Base-by-base conservation (phyloP, 192 early-diverging fungal genomes). In the Backusella circina region DNA sequence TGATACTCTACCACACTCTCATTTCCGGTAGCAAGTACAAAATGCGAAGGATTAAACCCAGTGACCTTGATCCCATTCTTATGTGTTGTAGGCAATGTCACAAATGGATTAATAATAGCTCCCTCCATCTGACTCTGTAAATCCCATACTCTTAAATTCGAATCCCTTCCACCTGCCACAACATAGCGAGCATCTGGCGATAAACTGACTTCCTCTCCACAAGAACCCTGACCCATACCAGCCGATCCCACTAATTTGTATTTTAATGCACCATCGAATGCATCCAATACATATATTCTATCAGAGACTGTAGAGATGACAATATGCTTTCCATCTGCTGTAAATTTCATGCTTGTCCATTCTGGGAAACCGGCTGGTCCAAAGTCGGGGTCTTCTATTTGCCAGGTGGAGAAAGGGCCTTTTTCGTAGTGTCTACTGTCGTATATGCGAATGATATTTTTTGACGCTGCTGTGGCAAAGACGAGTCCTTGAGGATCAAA, bases 401-500 rank as follows among this genome's bases (percentile, higher is more conserved):
- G 66, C 57, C 80, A 85, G 8, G 74, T 84, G 2, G 79, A 50
- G 72, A 90, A 90, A 0, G 89, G 89, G 0, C 86, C 89, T 69
- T 84, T 61, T 41, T 26, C 32, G 15, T 36, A 21, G 38, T 54
- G 86, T 37, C 87, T 83, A n/a, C 90, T 79, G 75, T 95, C 95
- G 51, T 93, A 96, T 26, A 98, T 77, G 31, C 87, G 79, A 10
- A 96, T 79, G 1, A 79, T 84, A 28, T 72, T 76, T 12, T 84
- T 85, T 16, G 83, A 86, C 1, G 88, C 72, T 5, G 84, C 86
- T 36, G 91, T 84, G 5, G 91, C 95, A 86, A 97, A 93, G 0
- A 96, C 90, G 23, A 89, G 77, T 2, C 93, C 95, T 4, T 88
- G 86, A 1, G 91, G 93, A 80, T 98, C 97, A 72, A 89, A 95